These are phyloP conservation scores for Candida ulmi DNA, from an alignment of 805 yeast species.

Conservation along the genomic window DNA sequence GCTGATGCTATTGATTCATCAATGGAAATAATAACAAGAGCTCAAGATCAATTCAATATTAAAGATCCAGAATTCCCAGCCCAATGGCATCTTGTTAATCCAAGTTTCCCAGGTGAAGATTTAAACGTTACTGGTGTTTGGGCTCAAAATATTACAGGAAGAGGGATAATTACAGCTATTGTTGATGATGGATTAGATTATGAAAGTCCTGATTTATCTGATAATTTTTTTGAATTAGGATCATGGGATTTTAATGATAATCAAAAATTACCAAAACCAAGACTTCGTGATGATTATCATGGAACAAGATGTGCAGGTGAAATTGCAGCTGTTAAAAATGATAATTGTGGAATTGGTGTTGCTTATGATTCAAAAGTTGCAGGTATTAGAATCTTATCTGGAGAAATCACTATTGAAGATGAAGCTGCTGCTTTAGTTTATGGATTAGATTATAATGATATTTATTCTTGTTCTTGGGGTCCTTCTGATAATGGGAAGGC, in stretches of 20 bases:
- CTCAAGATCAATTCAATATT: constrained; percentile 51
- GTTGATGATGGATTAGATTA: constrained; percentile 94
- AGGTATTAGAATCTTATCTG: constrained; percentile 86
- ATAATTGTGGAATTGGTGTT: constrained; percentile 94
- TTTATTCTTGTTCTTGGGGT: constrained; percentile 98
- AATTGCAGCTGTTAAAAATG: constrained; percentile 79
- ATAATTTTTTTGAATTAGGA: constrained; percentile 68
- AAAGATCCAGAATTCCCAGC: constrained; percentile 74
- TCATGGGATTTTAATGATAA: constrained; percentile 92
- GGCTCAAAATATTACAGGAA: constrained; percentile 76
- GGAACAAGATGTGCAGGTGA: constrained; percentile 99
- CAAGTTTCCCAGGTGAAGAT: constrained; percentile 71
- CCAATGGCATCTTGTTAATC: constrained; percentile 93
- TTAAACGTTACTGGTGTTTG: constrained; percentile 84
- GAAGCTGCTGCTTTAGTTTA: constrained; percentile 87
- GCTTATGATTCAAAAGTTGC: constrained; percentile 83
- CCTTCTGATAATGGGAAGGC: constrained; percentile 90
- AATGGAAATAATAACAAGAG: constrained; percentile 38
- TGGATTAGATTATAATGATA: constrained; percentile 79
- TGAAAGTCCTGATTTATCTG: constrained; percentile 65
- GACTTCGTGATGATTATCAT: constrained; percentile 77
- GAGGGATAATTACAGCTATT: constrained; percentile 77
- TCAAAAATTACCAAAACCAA: constrained; percentile 70
- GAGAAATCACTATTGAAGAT: constrained; percentile 72
- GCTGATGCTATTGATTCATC: constrained; percentile 42